phyloP scores from a whole-genome alignment of 176 grass and related monocot species.

The Aegilops longissima region DNA sequence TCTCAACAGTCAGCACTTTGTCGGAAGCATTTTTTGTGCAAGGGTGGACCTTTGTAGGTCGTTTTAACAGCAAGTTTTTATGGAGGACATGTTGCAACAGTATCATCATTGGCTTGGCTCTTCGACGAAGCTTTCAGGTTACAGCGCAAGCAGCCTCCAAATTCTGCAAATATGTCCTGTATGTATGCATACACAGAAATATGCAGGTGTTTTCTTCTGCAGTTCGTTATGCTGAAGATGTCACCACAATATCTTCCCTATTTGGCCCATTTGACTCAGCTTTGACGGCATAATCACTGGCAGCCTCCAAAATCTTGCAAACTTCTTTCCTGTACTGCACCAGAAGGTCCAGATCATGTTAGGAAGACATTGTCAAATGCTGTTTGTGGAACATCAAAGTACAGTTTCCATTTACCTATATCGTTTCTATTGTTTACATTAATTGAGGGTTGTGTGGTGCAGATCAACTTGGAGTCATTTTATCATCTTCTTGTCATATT shows the following conservation, averaged over 20 bases:
- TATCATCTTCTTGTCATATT: slow-evolving; percentile 13
- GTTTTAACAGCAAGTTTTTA: slow-evolving; percentile 24
- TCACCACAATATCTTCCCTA: slow-evolving; percentile 35
- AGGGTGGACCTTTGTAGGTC: slow-evolving; percentile 1
- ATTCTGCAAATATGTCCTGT: slow-evolving; percentile 51
- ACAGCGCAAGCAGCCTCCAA: slow-evolving; percentile 35
- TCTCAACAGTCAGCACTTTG: not conserved
- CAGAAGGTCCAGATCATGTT: slow-evolving; percentile 15
- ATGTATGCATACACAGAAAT: slow-evolving; percentile 19
- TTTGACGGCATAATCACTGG: slow-evolving; percentile 52
- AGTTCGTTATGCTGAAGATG: slow-evolving; percentile 35
- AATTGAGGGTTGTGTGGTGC: slow-evolving; percentile 11
- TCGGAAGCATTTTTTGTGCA: slow-evolving; percentile 10
- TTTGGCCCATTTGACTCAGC: slow-evolving; percentile 31
- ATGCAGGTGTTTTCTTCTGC: slow-evolving; percentile 16
- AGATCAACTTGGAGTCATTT: slow-evolving; percentile 16
- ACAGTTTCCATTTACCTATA: not conserved
- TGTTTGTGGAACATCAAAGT: slow-evolving; percentile 29
- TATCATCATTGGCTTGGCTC: slow-evolving; percentile 22
- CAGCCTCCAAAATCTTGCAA: slow-evolving; percentile 68
- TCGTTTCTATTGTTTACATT: slow-evolving; percentile 15
- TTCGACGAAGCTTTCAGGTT: slow-evolving; percentile 30
- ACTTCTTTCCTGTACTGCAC: slow-evolving; percentile 90
- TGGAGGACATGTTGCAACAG: slow-evolving; percentile 3
- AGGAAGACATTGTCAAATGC: slow-evolving; percentile 32